These are phyloP conservation scores for Rhododendron williamsianum DNA, from an alignment of 148 eudicot species.

Conservation along the genomic window DNA sequence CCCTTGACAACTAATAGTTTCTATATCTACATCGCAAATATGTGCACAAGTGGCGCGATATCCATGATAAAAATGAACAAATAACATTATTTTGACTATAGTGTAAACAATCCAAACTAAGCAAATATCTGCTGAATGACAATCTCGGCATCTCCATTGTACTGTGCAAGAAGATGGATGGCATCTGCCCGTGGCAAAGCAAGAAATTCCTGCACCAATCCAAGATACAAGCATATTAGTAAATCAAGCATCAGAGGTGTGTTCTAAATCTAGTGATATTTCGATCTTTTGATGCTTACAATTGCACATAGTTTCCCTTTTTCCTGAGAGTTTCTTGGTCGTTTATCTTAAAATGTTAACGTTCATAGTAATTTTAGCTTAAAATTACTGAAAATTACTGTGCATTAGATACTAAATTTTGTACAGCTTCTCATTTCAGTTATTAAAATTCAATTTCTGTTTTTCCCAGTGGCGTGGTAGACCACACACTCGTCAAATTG, in stretches of 20 bases:
- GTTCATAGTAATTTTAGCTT: neutral
- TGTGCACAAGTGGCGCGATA: slow-evolving; percentile 10
- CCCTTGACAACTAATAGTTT: neutral
- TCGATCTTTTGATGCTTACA: neutral
- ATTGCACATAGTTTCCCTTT: neutral
- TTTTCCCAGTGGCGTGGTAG: neutral
- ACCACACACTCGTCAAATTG: neutral
- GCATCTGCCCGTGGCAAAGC: slow-evolving; percentile 93
- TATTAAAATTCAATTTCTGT: neutral
- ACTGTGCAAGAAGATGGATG: slow-evolving; percentile 75
- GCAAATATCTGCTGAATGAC: slow-evolving; percentile 82
- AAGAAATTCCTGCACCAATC: slow-evolving; percentile 72
- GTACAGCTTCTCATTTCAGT: neutral
- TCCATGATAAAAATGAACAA: slow-evolving; percentile 17
- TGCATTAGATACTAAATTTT: neutral
- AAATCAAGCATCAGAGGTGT: neutral
- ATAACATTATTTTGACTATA: neutral
- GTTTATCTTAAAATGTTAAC: neutral
- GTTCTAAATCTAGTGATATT: neutral
- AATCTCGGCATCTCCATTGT: slow-evolving; percentile 82
- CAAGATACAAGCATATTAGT: neutral
- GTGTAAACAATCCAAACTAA: slow-evolving; percentile 18
- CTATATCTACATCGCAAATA: neutral
- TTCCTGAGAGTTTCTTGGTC: neutral
- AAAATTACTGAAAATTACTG: neutral